Conservation (phyloP, 495 filamentous ascomycete genomes). For the Aspergillus homomorphus region DNA sequence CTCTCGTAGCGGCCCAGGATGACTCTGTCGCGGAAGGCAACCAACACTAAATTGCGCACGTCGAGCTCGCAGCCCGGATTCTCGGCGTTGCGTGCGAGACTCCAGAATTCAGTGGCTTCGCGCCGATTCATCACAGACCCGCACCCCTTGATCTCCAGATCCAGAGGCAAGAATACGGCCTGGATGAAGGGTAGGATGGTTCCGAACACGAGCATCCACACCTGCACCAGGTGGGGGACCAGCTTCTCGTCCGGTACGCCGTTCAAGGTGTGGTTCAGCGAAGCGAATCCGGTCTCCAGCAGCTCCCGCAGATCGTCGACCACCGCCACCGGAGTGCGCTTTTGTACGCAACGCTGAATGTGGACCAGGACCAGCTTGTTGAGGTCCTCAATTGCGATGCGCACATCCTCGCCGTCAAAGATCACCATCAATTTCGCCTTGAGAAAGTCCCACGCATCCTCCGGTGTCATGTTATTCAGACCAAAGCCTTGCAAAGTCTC, state of each 20-base stretch:
- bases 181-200: constrained; percentile 91
- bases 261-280: constrained; percentile 76
- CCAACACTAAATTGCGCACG: constrained; percentile 80
- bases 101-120: constrained; percentile 88
- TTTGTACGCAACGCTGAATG: constrained; percentile 72
- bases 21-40: constrained; percentile 85
- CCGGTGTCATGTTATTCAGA: constrained; percentile 74
- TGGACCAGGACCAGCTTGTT: constrained; percentile 84
- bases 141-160: constrained; percentile 86
- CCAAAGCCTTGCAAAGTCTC: constrained; percentile 60
- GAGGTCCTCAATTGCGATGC: constrained; percentile 88
- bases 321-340: constrained; percentile 61
- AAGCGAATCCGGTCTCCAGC: constrained; percentile 75
- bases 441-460: constrained; percentile 95
- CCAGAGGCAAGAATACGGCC: constrained; percentile 90
- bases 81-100: constrained; percentile 37
- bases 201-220: constrained; percentile 90
- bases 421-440: constrained; percentile 85
- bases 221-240: constrained; percentile 81
- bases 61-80: constrained; percentile 60
- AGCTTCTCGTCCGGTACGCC: constrained; percentile 77
- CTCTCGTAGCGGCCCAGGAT: constrained; percentile 82
- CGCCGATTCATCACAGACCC: constrained; percentile 71
- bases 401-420: constrained; percentile 89
- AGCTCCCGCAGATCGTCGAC: constrained; percentile 79